These are phyloP conservation scores for Moesziomyces sp. DNA, from an alignment of 1,284 basidiomycete species.

Conservation along the genomic window DNA sequence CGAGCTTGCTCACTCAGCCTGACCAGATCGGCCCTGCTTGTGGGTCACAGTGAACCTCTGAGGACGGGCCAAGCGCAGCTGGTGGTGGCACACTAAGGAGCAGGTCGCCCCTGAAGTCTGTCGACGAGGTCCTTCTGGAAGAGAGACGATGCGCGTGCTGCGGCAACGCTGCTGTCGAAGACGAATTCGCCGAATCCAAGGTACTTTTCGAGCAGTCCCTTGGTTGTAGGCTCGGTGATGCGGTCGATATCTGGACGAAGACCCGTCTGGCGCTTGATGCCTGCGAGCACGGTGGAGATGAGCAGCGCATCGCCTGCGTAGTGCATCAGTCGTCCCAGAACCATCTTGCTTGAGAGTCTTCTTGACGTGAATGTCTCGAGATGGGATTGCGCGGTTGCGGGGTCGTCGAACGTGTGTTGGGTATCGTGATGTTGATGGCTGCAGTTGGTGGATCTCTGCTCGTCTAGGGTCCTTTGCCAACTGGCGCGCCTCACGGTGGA, in stretches of 20 bases:
- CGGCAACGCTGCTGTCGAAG: slow-evolving; percentile 72
- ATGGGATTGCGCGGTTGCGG: neutral
- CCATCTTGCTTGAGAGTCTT: slow-evolving; percentile 22
- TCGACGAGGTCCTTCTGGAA: slow-evolving; percentile 47
- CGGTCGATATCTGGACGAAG: slow-evolving; percentile 51
- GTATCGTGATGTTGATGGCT: neutral
- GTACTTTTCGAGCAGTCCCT: slow-evolving; percentile 81
- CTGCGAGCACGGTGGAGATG: slow-evolving; percentile 87
- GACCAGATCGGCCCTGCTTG: too few relatives aligned
- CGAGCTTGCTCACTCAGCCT: too few relatives aligned
- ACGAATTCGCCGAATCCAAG: slow-evolving; percentile 87
- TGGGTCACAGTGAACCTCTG: neutral
- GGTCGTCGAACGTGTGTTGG: neutral
- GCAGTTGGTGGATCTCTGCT: neutral
- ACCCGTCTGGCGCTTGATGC: slow-evolving; percentile 80
- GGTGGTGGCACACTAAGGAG: neutral
- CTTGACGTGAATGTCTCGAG: neutral
- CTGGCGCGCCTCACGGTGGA: neutral
- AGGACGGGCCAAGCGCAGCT: neutral
- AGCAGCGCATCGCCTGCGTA: slow-evolving; percentile 86
- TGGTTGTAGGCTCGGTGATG: slow-evolving; percentile 74
- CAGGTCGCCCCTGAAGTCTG: slow-evolving; percentile 13
- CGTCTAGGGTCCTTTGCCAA: neutral
- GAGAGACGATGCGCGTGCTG: slow-evolving; percentile 47
- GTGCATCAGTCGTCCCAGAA: slow-evolving; percentile 79